Evolutionary conservation across 2,329 filamentous ascomycete species (phyloP), one percentile per base, ranked within the genome.

Genomic region (Helotiales sp.): DNA sequence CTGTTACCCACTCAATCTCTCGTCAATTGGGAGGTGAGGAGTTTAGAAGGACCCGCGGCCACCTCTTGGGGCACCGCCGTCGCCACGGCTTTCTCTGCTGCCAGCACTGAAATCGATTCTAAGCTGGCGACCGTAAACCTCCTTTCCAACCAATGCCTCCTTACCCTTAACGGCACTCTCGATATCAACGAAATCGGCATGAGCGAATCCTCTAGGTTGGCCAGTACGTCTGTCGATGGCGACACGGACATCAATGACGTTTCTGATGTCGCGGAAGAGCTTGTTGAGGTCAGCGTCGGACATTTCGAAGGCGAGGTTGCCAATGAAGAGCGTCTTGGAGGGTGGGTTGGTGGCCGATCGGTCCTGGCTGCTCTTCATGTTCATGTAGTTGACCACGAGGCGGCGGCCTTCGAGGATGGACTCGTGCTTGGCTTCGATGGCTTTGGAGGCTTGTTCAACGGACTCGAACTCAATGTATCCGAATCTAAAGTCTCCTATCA

Each of bases 281-380:
- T 88, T 84, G 80, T 94, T 93, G 63, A 97, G 83, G 75, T 97
- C 93, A 63, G 87, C 86, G 76, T 97, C 93, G 8, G 91, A 91
- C 82, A 94, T 91, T 80, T 96, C 91, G 77, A 91, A 96, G 11
- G 92, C 89, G 80, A 97, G 88, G 82, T 96, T 96, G 72, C 93
- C 93, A 73, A 97, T 87, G 82, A 91, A 97, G 37, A 97, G 81
- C 1, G 89, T 92, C 75, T 85, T 87, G 61, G 86, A 85, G 2
- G 89, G 88, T 47, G 80, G 73, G 73, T 82, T 82, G 2, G 28
- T 11, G 13, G 4, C 15, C n/a, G 47, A 60, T 52, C 4, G 11
- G 62, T 55, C 57, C 20, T 55, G 45, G 49, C 68, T 66, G 32
- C 68, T 69, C 61, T 69, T 75, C 58, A 74, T 75, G 66, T 70